A percentile compares a stretch with the other conserved stretches of the same genome.
Evolutionary conservation across 805 yeast species (phyloP).

Genomic region (Cyberlindnera mrakii): DNA sequence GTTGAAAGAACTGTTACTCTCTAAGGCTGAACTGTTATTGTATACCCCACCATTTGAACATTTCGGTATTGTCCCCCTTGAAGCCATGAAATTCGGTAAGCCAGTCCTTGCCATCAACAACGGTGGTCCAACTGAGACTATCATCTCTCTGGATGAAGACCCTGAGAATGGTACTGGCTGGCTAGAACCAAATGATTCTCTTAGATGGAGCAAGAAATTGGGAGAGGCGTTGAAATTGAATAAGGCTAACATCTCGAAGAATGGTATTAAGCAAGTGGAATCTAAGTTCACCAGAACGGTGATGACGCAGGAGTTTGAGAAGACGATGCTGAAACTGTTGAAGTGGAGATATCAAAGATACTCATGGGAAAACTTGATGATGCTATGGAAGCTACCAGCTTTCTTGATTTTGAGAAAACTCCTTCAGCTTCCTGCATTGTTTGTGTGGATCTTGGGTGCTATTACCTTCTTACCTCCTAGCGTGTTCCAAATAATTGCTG

Average conservation of each 20-base stretch:
- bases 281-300: conserved; percentile 31
- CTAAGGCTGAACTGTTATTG: conserved; percentile 51
- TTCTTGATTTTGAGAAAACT: conserved; percentile 8
- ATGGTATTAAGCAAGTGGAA: conserved; percentile 27
- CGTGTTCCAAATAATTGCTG: conserved; percentile 11
- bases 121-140: conserved; percentile 92
- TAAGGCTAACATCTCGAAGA: conserved; percentile 12
- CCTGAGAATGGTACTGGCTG: conserved; percentile 54
- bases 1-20: conserved; percentile 57
- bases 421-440: conserved; percentile 6
- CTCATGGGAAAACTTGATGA: conserved; percentile 26
- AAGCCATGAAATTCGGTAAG: conserved; percentile 79
- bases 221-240: conserved; percentile 29
- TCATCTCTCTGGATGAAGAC: conserved; percentile 28
- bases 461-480: conserved; percentile 17
- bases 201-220: conserved; percentile 51
- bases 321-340: conserved; percentile 26
- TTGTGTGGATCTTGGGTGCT: conserved; percentile 10
- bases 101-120: conserved; percentile 82
- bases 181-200: conserved; percentile 41
- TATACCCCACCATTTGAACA: conserved; percentile 93
- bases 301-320: conserved; percentile 33
- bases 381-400: conserved; percentile 19
- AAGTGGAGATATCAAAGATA: conserved; percentile 19
- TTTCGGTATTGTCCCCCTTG: conserved; percentile 96